Percentiles rank a stretch among this genome's conserved stretches.
These are phyloP conservation scores for Saccharomycopsis sp. DNA, from an alignment of 805 yeast genomes.

Conservation along the genomic window DNA sequence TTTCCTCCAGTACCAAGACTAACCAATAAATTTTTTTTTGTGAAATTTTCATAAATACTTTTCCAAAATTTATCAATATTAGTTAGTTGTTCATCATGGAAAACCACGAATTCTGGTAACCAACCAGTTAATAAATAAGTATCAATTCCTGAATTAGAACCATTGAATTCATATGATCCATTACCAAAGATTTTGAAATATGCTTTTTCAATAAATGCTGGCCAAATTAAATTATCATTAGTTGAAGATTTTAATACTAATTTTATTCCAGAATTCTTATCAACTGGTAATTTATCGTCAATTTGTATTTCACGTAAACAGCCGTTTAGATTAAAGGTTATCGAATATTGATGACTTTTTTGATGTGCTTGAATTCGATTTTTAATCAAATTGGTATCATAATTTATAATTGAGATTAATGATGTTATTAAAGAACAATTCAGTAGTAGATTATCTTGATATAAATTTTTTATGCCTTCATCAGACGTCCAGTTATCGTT, in stretches of 20 bases:
- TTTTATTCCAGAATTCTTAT: background rate
- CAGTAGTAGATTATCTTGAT: constrained; percentile 12
- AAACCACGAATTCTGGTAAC: constrained; percentile 50
- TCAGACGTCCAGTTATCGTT: too few species aligned
- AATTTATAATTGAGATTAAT: constrained; percentile 9
- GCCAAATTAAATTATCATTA: constrained; percentile 36
- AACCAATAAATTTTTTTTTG: constrained; percentile 31
- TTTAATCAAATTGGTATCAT: constrained; percentile 4
- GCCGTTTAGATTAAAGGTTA: constrained; percentile 14
- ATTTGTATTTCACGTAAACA: constrained; percentile 5
- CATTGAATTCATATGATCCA: constrained; percentile 48
- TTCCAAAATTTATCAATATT: constrained; percentile 26
- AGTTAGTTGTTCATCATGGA: constrained; percentile 20
- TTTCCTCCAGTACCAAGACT: constrained; percentile 41
- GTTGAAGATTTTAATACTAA: constrained; percentile 8
- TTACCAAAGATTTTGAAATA: constrained; percentile 46
- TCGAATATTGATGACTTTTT: constrained; percentile 10
- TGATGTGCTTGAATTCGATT: constrained; percentile 5
- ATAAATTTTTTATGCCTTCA: constrained; percentile 7
- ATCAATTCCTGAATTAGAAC: constrained; percentile 71
- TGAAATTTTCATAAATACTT: constrained; percentile 24
- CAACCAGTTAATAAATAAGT: constrained; percentile 58
- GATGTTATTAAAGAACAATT: constrained; percentile 16
- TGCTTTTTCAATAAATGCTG: constrained; percentile 71
- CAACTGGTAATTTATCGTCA: constrained; percentile 14